Evolutionary conservation across 805 yeast species (phyloP).

Genomic region (Cyberlindnera mrakii): DNA sequence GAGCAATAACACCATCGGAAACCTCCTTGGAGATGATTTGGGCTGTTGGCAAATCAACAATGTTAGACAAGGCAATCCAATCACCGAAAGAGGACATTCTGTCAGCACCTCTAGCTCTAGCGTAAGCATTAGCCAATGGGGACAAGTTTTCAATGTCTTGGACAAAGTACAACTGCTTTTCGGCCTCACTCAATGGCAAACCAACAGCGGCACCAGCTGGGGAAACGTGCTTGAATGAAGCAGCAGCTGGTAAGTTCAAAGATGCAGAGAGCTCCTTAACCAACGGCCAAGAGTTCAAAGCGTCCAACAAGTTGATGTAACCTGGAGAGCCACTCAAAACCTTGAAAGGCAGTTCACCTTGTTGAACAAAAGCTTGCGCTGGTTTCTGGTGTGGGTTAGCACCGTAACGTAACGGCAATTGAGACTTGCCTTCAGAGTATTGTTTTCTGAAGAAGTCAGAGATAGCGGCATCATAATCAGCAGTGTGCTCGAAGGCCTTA

Average conservation of each 20-base stretch:
- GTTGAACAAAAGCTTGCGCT: conserved; percentile 89
- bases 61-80: conserved; percentile 94
- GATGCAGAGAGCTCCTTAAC: conserved; percentile 95
- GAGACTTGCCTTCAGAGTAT: conserved; percentile 84
- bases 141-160: conserved; percentile 91
- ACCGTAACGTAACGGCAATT: conserved; percentile 94
- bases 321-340: conserved; percentile 96
- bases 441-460: conserved; percentile 97
- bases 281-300: conserved; percentile 97
- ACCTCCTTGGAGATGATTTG: conserved; percentile 96
- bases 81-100: conserved; percentile 99
- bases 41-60: conserved; percentile 94
- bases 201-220: conserved; percentile 99
- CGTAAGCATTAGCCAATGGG: conserved; percentile 96
- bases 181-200: conserved; percentile 81
- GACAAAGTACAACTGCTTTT: conserved; percentile 93
- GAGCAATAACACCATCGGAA: conserved; percentile 98
- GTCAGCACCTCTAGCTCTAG: conserved; percentile 99
- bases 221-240: conserved; percentile 96
- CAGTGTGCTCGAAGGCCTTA: conserved; percentile 97
- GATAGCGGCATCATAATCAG: conserved; percentile 93
- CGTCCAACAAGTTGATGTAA: conserved; percentile 93
- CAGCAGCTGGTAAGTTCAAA: conserved; percentile 95
- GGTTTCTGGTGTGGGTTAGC: conserved; percentile 99
- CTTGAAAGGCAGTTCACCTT: conserved; percentile 89